Percentiles rank a stretch among this genome's conserved stretches.
Evolutionary conservation across 164 flowering plant species (phyloP).

Genomic region (Stephania cephalantha): DNA sequence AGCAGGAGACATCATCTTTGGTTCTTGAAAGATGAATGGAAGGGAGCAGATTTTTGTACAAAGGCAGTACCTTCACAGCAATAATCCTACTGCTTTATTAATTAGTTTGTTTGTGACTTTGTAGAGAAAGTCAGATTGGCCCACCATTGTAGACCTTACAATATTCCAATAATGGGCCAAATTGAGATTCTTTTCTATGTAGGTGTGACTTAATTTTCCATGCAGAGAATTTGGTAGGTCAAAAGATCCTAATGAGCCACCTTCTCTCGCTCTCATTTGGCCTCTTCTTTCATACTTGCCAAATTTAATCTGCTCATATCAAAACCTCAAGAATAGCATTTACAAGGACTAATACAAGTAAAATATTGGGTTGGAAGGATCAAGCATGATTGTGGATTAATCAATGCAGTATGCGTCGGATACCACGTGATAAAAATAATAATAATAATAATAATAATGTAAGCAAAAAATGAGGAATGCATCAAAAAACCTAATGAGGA

Average conservation of each 20-base stretch:
- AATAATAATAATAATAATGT: too few relatives aligned
- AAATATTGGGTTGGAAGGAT: too few relatives aligned
- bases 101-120: background rate
- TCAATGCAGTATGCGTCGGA: too few relatives aligned
- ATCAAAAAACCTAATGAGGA: too few relatives aligned
- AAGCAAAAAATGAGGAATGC: too few relatives aligned
- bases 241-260: background rate
- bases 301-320: background rate
- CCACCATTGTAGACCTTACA: background rate
- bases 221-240: background rate
- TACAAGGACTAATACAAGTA: background rate
- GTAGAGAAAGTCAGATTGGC: background rate
- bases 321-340: background rate
- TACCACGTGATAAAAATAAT: too few relatives aligned
- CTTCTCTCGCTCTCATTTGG: background rate
- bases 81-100: background rate
- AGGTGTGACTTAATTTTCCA: background rate
- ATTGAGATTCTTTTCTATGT: background rate
- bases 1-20: conserved; percentile 1
- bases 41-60: background rate
- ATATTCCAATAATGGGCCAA: background rate
- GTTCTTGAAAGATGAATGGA: background rate
- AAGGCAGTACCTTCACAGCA: background rate
- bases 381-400: too few relatives aligned
- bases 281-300: background rate